Evolutionary conservation across 306 rosid species (phyloP).

Genomic region (Adenanthera pavonina): DNA sequence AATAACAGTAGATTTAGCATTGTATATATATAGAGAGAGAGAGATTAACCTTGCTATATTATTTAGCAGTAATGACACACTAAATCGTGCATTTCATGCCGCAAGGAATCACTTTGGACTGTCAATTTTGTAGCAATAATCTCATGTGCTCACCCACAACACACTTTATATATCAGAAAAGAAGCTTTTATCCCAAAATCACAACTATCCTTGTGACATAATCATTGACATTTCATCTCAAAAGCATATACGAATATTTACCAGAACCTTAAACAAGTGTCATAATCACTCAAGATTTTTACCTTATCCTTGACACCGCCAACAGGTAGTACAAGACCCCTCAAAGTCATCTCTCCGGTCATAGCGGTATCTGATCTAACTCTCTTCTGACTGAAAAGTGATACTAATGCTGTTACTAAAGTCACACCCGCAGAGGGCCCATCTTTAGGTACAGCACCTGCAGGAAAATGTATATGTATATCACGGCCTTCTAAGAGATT

Average conservation of each 20-base stretch:
- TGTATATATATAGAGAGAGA: no score
- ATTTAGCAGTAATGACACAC: background rate
- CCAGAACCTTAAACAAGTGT: slow-evolving; percentile 20
- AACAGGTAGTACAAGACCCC: slow-evolving; percentile 97
- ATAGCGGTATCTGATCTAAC: slow-evolving; percentile 96
- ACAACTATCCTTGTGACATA: slow-evolving; percentile 21
- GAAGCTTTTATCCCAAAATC: background rate
- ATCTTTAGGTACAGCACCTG: slow-evolving; percentile 98
- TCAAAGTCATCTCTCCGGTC: slow-evolving; percentile 99
- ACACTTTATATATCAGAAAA: background rate
- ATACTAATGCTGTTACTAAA: slow-evolving; percentile 93
- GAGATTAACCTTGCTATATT: background rate
- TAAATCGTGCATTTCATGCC: background rate
- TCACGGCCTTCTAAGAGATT: slow-evolving; percentile 89
- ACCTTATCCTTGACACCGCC: slow-evolving; percentile 99
- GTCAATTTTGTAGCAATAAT: background rate
- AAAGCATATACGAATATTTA: background rate
- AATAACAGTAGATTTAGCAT: no score
- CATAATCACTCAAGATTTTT: slow-evolving; percentile 28
- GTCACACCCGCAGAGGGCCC: slow-evolving; percentile 99
- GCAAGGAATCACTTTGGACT: slow-evolving; percentile 21
- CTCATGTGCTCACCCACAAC: background rate
- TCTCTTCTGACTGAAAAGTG: slow-evolving; percentile 76
- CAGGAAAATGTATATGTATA: slow-evolving; percentile 96
- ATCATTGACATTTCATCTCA: background rate